Conservation (phyloP, 331 rosid genomes). For the Quercus tomentella region DNA sequence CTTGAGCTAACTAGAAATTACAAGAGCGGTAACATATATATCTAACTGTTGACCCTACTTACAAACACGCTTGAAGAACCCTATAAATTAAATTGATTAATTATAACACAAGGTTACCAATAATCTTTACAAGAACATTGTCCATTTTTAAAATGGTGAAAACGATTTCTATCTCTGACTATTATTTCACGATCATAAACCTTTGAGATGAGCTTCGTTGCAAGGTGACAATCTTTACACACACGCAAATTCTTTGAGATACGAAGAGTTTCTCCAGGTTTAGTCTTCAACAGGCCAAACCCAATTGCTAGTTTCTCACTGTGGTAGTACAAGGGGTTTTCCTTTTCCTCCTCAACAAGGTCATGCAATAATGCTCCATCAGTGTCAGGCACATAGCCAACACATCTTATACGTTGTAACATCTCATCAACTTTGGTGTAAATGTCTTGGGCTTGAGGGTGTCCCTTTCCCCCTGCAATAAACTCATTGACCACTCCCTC, state of each 20-base stretch:
- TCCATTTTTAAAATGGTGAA: slow-evolving; percentile 65
- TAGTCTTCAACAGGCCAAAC: slow-evolving; percentile 45
- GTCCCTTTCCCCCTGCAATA: slow-evolving; percentile 54
- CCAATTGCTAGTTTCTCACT: slow-evolving; percentile 74
- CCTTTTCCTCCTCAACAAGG: slow-evolving; percentile 40
- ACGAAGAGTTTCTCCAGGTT: too few relatives aligned
- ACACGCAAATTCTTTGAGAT: slow-evolving; percentile 53
- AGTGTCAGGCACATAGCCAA: slow-evolving; percentile 44
- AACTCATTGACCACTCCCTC: slow-evolving; percentile 58
- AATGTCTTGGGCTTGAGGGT: slow-evolving; percentile 41
- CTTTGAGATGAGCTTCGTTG: slow-evolving; percentile 51
- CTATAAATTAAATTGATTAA: too few relatives aligned
- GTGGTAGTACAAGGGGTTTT: slow-evolving; percentile 47
- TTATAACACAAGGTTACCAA: slow-evolving; percentile 34
- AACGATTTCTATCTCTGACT: slow-evolving; percentile 54
- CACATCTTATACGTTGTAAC: slow-evolving; percentile 23
- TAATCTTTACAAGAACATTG: slow-evolving; percentile 64
- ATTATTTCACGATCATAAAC: slow-evolving; percentile 4
- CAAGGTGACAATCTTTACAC: slow-evolving; percentile 71
- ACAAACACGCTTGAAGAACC: too few relatives aligned
- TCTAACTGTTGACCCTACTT: too few relatives aligned
- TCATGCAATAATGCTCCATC: slow-evolving; percentile 30
- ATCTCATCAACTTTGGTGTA: slow-evolving; percentile 53
- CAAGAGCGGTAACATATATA: too few relatives aligned
- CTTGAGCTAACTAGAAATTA: too few relatives aligned